These are phyloP conservation scores for Gracilaria gracilis DNA, from an alignment of 23 red algal genomes.

Conservation along the genomic window DNA sequence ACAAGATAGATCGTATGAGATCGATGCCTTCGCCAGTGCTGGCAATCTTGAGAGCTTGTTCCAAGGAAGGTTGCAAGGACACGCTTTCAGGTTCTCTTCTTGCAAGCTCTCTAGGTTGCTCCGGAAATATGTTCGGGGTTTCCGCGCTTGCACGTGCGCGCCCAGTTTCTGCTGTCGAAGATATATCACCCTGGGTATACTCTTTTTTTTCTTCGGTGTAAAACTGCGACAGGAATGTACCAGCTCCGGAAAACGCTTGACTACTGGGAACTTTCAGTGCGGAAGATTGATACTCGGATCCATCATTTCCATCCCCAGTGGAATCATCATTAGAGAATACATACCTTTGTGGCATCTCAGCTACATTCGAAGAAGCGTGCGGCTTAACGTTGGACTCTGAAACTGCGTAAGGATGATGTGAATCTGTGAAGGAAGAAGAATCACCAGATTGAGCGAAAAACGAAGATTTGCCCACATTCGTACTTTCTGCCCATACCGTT, in stretches of 20 bases:
- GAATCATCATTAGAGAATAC: background rate
- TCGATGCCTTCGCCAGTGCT: constrained; percentile 24
- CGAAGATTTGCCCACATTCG: background rate
- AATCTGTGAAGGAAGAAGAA: background rate
- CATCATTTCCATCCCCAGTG: background rate
- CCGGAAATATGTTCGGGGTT: background rate
- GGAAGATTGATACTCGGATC: background rate
- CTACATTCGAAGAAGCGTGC: background rate
- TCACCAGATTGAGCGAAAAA: background rate
- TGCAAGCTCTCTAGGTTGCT: background rate
- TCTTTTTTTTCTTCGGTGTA: background rate
- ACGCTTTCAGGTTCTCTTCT: constrained; percentile 19
- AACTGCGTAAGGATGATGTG: background rate
- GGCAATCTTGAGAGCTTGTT: constrained; percentile 11
- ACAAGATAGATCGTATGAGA: constrained; percentile 36
- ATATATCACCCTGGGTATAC: background rate
- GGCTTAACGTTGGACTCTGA: background rate
- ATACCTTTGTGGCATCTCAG: background rate
- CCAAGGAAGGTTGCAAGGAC: constrained; percentile 30
- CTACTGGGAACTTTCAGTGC: background rate
- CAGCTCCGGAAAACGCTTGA: constrained; percentile 15
- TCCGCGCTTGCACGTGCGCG: background rate
- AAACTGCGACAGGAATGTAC: constrained; percentile 40
- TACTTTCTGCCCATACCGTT: background rate
- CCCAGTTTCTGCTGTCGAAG: background rate